These are phyloP conservation scores for barley (Hordeum vulgare) DNA, from an alignment of 176 grass and related monocot genomes.

Conservation along the genomic window DNA sequence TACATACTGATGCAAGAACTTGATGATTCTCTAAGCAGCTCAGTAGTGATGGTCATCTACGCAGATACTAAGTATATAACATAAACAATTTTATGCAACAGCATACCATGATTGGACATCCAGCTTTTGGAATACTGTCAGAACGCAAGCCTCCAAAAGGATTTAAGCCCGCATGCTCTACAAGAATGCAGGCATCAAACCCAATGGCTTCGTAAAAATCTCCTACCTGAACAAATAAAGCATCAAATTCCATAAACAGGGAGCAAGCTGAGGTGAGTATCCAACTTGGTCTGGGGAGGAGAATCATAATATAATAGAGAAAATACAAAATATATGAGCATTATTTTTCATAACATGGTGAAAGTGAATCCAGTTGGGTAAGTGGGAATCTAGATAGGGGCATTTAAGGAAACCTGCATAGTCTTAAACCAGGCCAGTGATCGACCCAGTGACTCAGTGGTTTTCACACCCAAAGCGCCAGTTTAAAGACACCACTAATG, in stretches of 20 bases:
- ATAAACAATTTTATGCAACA: conserved; percentile 20
- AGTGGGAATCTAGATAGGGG: background rate
- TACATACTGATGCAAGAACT: background rate
- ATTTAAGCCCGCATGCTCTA: conserved; percentile 96
- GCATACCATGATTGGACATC: conserved; percentile 86
- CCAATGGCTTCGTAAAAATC: conserved; percentile 96
- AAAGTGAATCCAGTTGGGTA: background rate
- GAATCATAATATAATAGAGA: background rate
- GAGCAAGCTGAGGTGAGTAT: background rate
- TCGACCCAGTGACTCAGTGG: background rate
- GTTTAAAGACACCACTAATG: background rate
- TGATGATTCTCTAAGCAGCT: conserved; percentile 7
- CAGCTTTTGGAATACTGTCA: conserved; percentile 94
- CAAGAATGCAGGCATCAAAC: conserved; percentile 97
- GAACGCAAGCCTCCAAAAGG: conserved; percentile 90
- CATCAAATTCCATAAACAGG: background rate
- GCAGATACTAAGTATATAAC: background rate
- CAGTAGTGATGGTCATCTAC: background rate
- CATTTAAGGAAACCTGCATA: background rate
- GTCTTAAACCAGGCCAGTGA: background rate
- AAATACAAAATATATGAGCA: background rate
- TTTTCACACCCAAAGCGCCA: background rate
- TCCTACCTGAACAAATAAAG: conserved; percentile 64
- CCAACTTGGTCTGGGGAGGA: background rate
- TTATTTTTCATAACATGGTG: background rate